Percentiles rank a stretch among this genome's conserved stretches.
Evolutionary conservation across 768 basidiomycete genomes (phyloP).

Genomic region (Termitomyces sp.): DNA sequence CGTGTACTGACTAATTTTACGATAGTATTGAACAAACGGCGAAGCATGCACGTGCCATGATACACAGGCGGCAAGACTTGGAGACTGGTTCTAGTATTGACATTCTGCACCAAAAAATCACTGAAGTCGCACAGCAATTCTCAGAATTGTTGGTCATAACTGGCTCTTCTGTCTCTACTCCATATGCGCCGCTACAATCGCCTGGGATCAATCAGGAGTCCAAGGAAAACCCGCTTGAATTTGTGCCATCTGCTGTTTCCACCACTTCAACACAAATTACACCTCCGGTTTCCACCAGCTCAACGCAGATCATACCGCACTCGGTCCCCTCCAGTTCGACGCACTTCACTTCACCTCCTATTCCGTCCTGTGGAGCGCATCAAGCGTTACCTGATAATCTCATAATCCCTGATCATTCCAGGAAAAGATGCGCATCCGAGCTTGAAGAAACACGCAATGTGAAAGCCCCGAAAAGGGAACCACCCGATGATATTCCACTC

Average conservation of each 20-base stretch:
- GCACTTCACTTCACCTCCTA: slow-evolving; percentile 4
- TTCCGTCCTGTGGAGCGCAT: slow-evolving; percentile 10
- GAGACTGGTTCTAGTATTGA: slow-evolving; percentile 47
- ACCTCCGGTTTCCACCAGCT: slow-evolving; percentile 1
- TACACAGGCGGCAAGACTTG: slow-evolving; percentile 34
- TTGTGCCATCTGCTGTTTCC: slow-evolving; percentile 9
- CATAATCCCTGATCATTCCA: slow-evolving; percentile 30
- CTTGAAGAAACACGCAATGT: slow-evolving; percentile 35
- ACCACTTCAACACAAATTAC: slow-evolving; percentile 10
- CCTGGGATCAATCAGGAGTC: slow-evolving; percentile 11
- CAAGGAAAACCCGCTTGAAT: slow-evolving; percentile 12
- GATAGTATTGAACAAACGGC: slow-evolving; percentile 58
- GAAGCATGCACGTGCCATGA: slow-evolving; percentile 48
- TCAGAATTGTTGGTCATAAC: slow-evolving; percentile 27
- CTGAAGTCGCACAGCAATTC: slow-evolving; percentile 49
- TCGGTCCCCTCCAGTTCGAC: neutral
- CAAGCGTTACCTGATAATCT: slow-evolving; percentile 15
- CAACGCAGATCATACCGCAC: neutral
- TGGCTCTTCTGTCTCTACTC: slow-evolving; percentile 13
- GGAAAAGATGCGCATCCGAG: slow-evolving; percentile 39
- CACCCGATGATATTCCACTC: slow-evolving; percentile 35
- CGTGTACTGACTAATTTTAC: slow-evolving; percentile 13
- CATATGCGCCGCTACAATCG: slow-evolving; percentile 14
- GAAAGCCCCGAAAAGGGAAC: slow-evolving; percentile 44
- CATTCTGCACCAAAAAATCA: slow-evolving; percentile 49